Evolutionary conservation across 148 eudicot species (phyloP), one percentile per base, ranked within the genome.

Genomic region (Oxyria digyna): DNA sequence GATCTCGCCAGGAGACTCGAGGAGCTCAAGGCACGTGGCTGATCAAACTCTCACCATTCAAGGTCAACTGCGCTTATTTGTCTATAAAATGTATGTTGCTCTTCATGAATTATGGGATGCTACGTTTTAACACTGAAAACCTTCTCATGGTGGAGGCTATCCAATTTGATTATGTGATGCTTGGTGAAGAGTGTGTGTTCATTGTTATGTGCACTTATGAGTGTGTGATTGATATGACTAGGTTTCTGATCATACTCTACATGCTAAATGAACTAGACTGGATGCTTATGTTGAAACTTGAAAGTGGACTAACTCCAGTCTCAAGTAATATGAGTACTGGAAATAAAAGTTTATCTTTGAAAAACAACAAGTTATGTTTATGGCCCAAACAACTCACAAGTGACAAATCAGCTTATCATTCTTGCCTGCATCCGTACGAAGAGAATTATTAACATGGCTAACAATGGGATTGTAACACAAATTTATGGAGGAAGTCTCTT

Each of bases 21-120:
- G 15, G 74, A 71, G 68, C 74, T 57, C 54, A 71, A 57, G 42
- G 37, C 74, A 0, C 50, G 74, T 24, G 74, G 74, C 1, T 71
- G 68, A 71, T 69, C 31, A 23, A 38, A 27, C 31, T 20, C 6
- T 59, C 31, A 31, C n/a, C n/a, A n/a, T n/a, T 59, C 37, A 29
- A 59, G 65, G 65, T 29, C 0, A 13, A 31, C 9, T 59, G 37
- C 8, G 38, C 65, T 4, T 0, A 29, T 27, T 27, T 59, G 18
- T 59, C 52, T 46, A 23, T 52, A 52, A 24, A 3, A 29, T 59
- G n/a, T 59, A 31, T 59, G 29, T 23, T 52, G 23, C 13, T n/a
- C 65, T 29, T 59, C 0, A 31, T 59, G 65, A 59, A 12, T 59
- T 6, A 10, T 15, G 65, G 38, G 15, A 31, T 59, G 37, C 38